Evolutionary conservation across 176 grass and related monocot genomes (phyloP), one percentile per base, ranked within the genome.

Genomic region (Avena atlantica): DNA sequence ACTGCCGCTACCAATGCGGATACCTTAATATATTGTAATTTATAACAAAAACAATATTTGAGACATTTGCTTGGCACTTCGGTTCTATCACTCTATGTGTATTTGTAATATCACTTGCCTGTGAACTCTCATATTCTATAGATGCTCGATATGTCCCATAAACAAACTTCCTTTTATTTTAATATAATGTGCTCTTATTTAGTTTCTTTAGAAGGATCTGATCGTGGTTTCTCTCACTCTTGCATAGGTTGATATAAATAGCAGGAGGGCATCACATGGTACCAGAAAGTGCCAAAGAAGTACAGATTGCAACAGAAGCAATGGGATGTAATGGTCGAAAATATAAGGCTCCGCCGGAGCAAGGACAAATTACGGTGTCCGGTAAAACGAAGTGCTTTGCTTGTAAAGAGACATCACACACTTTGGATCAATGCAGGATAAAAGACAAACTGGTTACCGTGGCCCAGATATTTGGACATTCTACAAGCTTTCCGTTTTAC

Each of bases 401-500:
- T 49, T 90, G 88, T 61, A 70, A 86, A 10, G 71, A 53, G 7
- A 81, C 50, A 82, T 86, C 83, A 11, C 88, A 82, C 62, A 78
- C 10, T 58, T 69, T 90, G 83, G 88, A 82, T 29, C 19, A 78
- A 27, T 90, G 88, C 51, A 78, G 15, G 24, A 86, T 51, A 52
- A 90, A 86, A 68, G 16, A 69, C 15, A 86, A 77, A 14, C 50
- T 82, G 21, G 78, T 70, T 70, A 12, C 40, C 78, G 42, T 15
- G 1, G 11, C 78, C 40, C 83, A 70, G 9, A n/a, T 70, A 44
- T 90, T 70, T 78, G 88, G 61, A n/a, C 84, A 86, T 86, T 74
- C 71, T 60, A 90, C 88, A 86, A 81, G 79, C 21, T 50, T 61
- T 27, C 88, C 78, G 15, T 86, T 90, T 64, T 70, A 40, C 62